Base-by-base conservation (phyloP, 371 early-diverging fungal genomes). In the Vittaforma corneae region DNA sequence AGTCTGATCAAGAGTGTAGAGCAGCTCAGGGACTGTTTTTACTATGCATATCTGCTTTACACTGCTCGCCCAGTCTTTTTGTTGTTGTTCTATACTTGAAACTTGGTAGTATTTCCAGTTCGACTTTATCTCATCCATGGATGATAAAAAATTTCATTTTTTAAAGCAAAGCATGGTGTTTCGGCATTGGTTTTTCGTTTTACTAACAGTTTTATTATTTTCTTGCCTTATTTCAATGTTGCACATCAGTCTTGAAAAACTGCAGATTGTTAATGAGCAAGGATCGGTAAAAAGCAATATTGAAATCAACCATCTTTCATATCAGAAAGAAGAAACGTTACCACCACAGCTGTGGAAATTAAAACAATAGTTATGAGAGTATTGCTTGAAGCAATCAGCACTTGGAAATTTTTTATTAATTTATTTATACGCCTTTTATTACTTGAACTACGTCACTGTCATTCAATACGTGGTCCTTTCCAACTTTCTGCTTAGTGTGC, bases 361-460 rank as follows among this genome's bases (percentile, higher is more conserved):
- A n/a, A n/a, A n/a, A n/a, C n/a, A n/a, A n/a, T n/a, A n/a, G n/a
- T n/a, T n/a, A n/a, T n/a, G n/a, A n/a, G n/a, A n/a, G n/a, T n/a
- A n/a, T n/a, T n/a, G n/a, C n/a, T n/a, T n/a, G n/a, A n/a, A n/a
- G 42, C 16, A 42, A 42, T 42, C 20, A 16, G 20, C 42, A 16
- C 20, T 42, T 42, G 16, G 16, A 42, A 20, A 59, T 59, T 59
- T 56, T 44, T 42, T 48, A n/a, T 14, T 22, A 1, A 29, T 42
- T 30, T 2, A 29, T 32, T 58, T 71, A 78, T 30, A 75, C 56
- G 45, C 82, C 83, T 80, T 89, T 89, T 40, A 91, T 85, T 75
- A 96, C 88, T 76, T 93, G 93, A n/a, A 97, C 94, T 2, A 97
- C 96, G 83, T 97, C 98, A 80, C 93, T 93, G 77, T 97, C 96